phyloP scores from a whole-genome alignment of 108 stramenopile genomes.

The Poteriospumella lacustris region DNA sequence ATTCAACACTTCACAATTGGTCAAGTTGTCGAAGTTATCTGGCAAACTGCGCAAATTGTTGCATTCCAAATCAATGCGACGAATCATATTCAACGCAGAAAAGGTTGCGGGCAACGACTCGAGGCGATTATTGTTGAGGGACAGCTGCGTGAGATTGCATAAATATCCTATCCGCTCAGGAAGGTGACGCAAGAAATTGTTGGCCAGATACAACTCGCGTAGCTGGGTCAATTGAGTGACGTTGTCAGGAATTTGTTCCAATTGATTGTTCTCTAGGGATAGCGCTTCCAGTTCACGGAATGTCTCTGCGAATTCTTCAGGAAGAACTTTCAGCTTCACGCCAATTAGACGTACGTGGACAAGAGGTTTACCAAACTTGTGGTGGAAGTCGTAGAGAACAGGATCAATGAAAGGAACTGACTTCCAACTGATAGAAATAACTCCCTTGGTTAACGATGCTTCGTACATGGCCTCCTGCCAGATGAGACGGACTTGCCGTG shows the following conservation, averaged over 20 bases:
- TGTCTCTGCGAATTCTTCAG: neutral
- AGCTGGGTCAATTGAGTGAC: neutral
- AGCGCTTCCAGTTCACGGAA: neutral
- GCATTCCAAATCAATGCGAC: neutral
- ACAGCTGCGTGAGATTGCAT: neutral
- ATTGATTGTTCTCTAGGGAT: neutral
- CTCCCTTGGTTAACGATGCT: neutral
- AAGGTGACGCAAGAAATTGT: neutral
- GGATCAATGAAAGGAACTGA: neutral
- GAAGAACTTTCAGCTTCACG: neutral
- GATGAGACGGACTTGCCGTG: too few relatives aligned
- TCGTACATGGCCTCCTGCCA: neutral
- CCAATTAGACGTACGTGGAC: constrained; percentile 1
- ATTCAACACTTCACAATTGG: neutral
- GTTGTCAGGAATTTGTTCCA: neutral
- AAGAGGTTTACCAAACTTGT: neutral
- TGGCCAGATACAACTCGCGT: neutral
- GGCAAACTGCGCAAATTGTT: neutral
- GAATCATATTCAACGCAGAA: neutral
- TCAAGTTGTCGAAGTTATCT: constrained; percentile 1
- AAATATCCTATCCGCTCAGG: neutral
- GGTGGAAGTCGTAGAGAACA: neutral
- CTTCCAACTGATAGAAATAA: neutral
- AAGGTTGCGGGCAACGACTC: constrained; percentile 5
- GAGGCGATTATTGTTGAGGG: neutral